These are phyloP conservation scores for Solanum peruvianum DNA, from an alignment of 257 asterid species.

Conservation along the genomic window DNA sequence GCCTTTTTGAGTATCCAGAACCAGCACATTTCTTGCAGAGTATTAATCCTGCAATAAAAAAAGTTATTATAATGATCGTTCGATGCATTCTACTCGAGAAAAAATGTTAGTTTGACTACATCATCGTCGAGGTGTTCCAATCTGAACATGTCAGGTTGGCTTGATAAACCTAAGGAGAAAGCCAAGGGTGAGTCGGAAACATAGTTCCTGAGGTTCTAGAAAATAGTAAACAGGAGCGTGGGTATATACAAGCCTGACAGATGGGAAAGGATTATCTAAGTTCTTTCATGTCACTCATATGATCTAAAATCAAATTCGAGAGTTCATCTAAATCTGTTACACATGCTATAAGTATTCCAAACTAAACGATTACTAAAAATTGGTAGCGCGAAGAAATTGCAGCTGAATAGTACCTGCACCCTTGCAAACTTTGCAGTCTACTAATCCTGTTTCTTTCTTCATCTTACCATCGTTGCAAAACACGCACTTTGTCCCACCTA, in stretches of 20 bases:
- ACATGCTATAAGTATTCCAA: not conserved
- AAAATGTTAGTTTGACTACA: not conserved
- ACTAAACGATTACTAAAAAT: not conserved
- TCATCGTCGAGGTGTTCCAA: not conserved
- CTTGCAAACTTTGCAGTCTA: slow-evolving; percentile 89
- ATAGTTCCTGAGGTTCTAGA: not conserved
- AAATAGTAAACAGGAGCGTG: not conserved
- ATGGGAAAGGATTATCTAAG: not conserved
- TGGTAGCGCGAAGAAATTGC: not conserved
- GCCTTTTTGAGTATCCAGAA: slow-evolving; percentile 81
- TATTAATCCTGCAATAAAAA: slow-evolving; percentile 42
- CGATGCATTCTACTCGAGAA: not conserved
- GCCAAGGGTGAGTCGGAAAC: not conserved
- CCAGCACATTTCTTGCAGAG: slow-evolving; percentile 94
- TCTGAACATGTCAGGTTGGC: not conserved
- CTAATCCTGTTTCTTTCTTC: slow-evolving; percentile 67
- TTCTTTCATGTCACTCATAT: not conserved
- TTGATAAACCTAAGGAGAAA: not conserved
- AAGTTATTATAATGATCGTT: not conserved
- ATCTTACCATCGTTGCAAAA: slow-evolving; percentile 85
- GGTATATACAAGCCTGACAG: not conserved
- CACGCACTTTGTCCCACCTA: slow-evolving; percentile 95
- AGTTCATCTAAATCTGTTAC: not conserved
- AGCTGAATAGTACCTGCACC: slow-evolving; percentile 56
- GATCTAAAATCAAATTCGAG: not conserved